phyloP scores from a whole-genome alignment of 2,329 filamentous ascomycete genomes.

The Triangularia verruculosa region DNA sequence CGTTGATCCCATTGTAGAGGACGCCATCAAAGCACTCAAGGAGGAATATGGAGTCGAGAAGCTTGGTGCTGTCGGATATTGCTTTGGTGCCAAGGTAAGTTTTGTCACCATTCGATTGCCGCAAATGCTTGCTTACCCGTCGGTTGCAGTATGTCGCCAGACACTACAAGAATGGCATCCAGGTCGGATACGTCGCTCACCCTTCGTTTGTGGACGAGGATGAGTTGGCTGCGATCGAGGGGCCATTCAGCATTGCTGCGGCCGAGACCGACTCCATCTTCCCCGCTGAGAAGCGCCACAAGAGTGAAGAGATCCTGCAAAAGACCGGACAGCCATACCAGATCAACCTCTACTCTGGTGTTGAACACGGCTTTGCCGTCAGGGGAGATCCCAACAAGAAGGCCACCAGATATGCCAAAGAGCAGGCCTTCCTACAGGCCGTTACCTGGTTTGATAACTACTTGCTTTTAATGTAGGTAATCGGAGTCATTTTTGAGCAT shows the following conservation, averaged over 20 bases:
- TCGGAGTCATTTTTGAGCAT: too few relatives aligned
- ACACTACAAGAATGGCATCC: conserved; percentile 60
- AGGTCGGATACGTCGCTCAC: conserved; percentile 72
- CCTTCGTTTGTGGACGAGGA: conserved; percentile 70
- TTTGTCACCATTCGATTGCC: neutral
- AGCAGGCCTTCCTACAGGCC: conserved; percentile 77
- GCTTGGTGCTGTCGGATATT: conserved; percentile 68
- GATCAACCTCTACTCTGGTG: conserved; percentile 70
- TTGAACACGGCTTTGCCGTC: conserved; percentile 73
- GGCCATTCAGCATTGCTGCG: conserved; percentile 65
- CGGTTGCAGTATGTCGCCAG: conserved; percentile 59
- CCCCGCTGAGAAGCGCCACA: conserved; percentile 59
- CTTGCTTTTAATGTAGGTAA: conserved; percentile 40
- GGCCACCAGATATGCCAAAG: conserved; percentile 66
- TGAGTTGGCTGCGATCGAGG: conserved; percentile 63
- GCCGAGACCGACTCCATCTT: conserved; percentile 65
- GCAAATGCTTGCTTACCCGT: neutral
- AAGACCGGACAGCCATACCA: conserved; percentile 64
- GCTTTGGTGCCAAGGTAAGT: conserved; percentile 68
- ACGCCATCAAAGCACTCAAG: conserved; percentile 56
- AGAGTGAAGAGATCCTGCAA: conserved; percentile 61
- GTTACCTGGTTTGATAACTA: conserved; percentile 71
- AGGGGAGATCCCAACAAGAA: conserved; percentile 60
- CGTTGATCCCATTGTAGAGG: conserved; percentile 48
- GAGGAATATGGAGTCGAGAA: conserved; percentile 54